phyloP scores from a whole-genome alignment of 306 rosid genomes.

The Begonia loranthoides region DNA sequence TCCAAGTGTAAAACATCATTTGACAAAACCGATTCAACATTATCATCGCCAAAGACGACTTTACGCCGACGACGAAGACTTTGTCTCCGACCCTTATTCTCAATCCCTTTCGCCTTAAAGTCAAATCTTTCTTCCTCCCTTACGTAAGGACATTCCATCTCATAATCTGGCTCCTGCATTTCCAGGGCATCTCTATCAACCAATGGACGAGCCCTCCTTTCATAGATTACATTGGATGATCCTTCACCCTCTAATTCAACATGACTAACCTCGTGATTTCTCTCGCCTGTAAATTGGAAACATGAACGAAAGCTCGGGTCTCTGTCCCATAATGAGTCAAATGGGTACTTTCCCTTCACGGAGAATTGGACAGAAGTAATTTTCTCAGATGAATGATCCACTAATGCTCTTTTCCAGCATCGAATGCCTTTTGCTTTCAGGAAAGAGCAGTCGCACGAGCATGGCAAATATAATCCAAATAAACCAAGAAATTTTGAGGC shows the following conservation, averaged over 20 bases:
- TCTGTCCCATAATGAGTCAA: slow-evolving; percentile 12
- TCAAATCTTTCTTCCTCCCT: slow-evolving; percentile 13
- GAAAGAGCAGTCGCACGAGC: slow-evolving; percentile 30
- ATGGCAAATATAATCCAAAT: slow-evolving; percentile 30
- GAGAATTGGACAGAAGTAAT: slow-evolving; percentile 16
- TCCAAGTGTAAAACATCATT: slow-evolving; percentile 14
- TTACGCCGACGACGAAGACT: slow-evolving; percentile 12
- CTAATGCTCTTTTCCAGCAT: slow-evolving; percentile 24
- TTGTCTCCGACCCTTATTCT: slow-evolving; percentile 9
- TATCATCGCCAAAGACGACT: slow-evolving; percentile 9
- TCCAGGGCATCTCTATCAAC: slow-evolving; percentile 7
- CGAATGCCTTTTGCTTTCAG: slow-evolving; percentile 16
- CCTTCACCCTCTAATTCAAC: slow-evolving; percentile 18
- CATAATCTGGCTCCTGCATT: slow-evolving; percentile 3
- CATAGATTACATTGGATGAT: slow-evolving; percentile 7
- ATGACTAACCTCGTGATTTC: slow-evolving; percentile 6
- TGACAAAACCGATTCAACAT: slow-evolving; percentile 8
- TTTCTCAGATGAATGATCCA: slow-evolving; percentile 20
- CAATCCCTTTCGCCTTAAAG: slow-evolving; percentile 10
- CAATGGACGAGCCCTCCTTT: slow-evolving; percentile 1
- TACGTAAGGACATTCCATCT: slow-evolving; percentile 1
- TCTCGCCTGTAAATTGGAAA: slow-evolving; percentile 3
- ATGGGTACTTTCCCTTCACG: slow-evolving; percentile 20
- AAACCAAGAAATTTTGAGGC: slow-evolving; percentile 26
- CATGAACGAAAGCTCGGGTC: slow-evolving; percentile 3